These are phyloP conservation scores for Colletotrichum cordylinicola DNA, from an alignment of 2,329 filamentous ascomycete species.

Conservation along the genomic window DNA sequence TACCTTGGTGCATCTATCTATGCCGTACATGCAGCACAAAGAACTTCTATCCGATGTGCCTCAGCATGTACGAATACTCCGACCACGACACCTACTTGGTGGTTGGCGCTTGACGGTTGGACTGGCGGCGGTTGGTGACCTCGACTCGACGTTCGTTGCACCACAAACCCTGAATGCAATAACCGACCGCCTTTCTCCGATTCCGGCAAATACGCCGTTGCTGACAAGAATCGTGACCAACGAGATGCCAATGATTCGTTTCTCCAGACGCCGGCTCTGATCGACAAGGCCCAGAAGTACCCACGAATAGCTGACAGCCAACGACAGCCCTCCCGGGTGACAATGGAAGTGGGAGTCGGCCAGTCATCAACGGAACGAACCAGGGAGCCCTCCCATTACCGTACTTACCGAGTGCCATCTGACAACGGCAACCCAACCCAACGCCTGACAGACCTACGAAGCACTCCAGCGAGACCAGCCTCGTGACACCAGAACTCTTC, in stretches of 20 bases:
- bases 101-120: no score
- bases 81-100: not conserved
- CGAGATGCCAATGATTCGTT: not conserved
- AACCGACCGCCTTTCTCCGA: not conserved
- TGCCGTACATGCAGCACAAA: not conserved
- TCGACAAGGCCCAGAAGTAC: not conserved
- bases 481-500: not conserved
- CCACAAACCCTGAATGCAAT: not conserved
- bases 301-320: not conserved
- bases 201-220: not conserved
- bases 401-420: not conserved
- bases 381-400: not conserved
- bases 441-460: not conserved
- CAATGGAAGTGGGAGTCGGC: no score
- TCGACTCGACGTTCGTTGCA: not conserved
- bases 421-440: not conserved
- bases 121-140: not conserved
- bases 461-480: no score
- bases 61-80: not conserved
- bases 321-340: no score
- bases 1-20: not conserved
- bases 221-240: not conserved
- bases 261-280: not conserved
- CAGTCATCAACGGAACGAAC: not conserved
- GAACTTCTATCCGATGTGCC: not conserved